Evolutionary conservation across 2,329 filamentous ascomycete genomes (phyloP).

Genomic region (Teratosphaeria pseudoeucalypti): DNA sequence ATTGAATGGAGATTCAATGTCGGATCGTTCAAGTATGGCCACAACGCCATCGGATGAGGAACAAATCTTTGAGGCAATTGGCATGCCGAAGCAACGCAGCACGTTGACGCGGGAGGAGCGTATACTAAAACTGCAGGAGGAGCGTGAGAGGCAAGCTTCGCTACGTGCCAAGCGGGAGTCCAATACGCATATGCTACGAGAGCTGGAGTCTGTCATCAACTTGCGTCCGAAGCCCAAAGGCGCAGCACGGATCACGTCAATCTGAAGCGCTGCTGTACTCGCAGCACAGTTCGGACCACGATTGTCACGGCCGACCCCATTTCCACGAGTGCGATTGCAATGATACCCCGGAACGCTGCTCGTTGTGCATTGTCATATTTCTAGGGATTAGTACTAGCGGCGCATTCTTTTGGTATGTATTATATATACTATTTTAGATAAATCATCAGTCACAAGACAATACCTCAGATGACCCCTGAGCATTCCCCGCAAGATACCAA

Average conservation of each 20-base stretch:
- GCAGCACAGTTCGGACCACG: neutral
- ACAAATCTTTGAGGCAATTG: slow-evolving; percentile 86
- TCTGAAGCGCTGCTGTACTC: neutral
- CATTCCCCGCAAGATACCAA: neutral
- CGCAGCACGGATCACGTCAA: slow-evolving; percentile 5
- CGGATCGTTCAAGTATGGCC: slow-evolving; percentile 39
- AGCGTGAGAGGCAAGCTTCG: slow-evolving; percentile 63
- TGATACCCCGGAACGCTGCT: neutral
- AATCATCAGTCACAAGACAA: neutral
- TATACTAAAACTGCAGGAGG: slow-evolving; percentile 77
- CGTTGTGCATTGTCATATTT: neutral
- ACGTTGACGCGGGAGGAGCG: slow-evolving; percentile 75
- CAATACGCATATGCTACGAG: slow-evolving; percentile 79
- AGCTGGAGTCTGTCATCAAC: slow-evolving; percentile 78
- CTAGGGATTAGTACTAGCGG: neutral
- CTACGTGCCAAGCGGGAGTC: slow-evolving; percentile 67
- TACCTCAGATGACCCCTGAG: neutral
- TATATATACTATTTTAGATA: neutral
- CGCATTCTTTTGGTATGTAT: neutral
- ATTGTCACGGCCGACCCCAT: neutral
- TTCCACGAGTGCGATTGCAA: neutral
- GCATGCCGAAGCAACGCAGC: slow-evolving; percentile 57
- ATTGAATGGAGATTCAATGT: slow-evolving; percentile 57
- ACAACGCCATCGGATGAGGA: slow-evolving; percentile 40
- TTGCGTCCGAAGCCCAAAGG: slow-evolving; percentile 11